Conservation (phyloP, 2,329 filamentous ascomycete species). For the Lachnellula arida region DNA sequence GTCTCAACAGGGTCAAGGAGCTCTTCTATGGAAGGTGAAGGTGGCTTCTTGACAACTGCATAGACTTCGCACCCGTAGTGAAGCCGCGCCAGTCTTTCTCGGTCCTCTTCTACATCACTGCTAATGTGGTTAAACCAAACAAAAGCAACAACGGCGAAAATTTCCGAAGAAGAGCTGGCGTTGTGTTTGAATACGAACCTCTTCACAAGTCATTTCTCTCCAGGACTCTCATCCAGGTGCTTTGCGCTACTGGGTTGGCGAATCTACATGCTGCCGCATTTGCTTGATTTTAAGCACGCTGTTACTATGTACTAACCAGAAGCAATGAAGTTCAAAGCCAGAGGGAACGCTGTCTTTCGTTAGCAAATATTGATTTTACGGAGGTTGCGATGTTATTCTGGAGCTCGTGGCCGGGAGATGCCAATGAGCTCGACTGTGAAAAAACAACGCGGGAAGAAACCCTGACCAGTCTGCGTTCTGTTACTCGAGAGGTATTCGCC, state of each 20-base stretch:
- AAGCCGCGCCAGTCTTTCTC: slow-evolving; percentile 43
- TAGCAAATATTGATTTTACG: slow-evolving; percentile 7
- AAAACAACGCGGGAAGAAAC: background rate
- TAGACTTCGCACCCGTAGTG: slow-evolving; percentile 81
- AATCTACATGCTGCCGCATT: slow-evolving; percentile 55
- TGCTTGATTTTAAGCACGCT: slow-evolving; percentile 38
- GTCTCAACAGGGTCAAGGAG: slow-evolving; percentile 33
- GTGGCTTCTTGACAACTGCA: slow-evolving; percentile 47
- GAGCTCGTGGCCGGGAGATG: background rate
- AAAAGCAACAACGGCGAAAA: background rate
- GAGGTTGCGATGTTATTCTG: background rate
- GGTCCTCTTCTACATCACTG: slow-evolving; percentile 1
- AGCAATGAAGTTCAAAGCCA: slow-evolving; percentile 86
- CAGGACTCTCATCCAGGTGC: slow-evolving; percentile 14
- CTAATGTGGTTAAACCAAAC: background rate
- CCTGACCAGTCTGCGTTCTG: slow-evolving; percentile 78
- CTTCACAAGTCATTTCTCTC: slow-evolving; percentile 28
- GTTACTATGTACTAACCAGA: slow-evolving; percentile 67
- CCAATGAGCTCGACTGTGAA: background rate
- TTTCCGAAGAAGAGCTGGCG: slow-evolving; percentile 18
- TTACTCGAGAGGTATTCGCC: slow-evolving; percentile 71
- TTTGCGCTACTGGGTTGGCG: slow-evolving; percentile 23
- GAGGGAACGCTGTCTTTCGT: slow-evolving; percentile 57
- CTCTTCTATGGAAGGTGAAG: slow-evolving; percentile 34
- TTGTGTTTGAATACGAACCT: slow-evolving; percentile 35